phyloP scores from a whole-genome alignment of 306 rosid species.

The Rosa rugosa region DNA sequence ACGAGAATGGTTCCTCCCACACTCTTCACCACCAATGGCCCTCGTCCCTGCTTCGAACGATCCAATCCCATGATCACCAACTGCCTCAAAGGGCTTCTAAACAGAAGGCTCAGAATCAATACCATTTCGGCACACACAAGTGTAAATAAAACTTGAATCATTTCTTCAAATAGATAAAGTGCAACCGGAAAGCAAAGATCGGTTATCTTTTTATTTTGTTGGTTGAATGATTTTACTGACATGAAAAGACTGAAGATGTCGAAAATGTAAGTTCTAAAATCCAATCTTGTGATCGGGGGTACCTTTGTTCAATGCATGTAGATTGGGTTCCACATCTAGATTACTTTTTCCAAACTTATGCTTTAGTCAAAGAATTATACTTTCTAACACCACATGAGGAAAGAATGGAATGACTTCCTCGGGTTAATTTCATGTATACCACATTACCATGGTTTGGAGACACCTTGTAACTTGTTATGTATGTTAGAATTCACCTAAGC shows the following conservation, averaged over 20 bases:
- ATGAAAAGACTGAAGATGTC: conserved; percentile 3
- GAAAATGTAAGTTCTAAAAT: neutral
- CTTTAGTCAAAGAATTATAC: conserved; percentile 10
- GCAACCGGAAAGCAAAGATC: neutral
- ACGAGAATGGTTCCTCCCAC: conserved; percentile 55
- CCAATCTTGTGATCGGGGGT: neutral
- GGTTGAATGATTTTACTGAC: neutral
- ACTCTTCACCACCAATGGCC: conserved; percentile 50
- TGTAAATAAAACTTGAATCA: conserved; percentile 49
- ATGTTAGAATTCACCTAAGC: neutral
- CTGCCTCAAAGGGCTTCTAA: conserved; percentile 52
- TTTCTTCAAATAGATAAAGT: conserved; percentile 8
- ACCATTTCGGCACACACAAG: conserved; percentile 44
- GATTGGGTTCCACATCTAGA: neutral
- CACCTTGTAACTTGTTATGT: neutral
- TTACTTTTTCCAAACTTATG: neutral
- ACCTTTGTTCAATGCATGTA: neutral
- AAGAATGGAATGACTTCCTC: conserved; percentile 8
- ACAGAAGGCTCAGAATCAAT: conserved; percentile 40
- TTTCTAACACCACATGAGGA: neutral
- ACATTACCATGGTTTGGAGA: neutral
- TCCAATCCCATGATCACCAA: conserved; percentile 44
- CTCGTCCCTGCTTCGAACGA: conserved; percentile 52
- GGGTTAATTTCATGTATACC: neutral
- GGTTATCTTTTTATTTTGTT: neutral